Conservation (phyloP, 2,329 filamentous ascomycete genomes). For the Allantophomopsis cytisporea region DNA sequence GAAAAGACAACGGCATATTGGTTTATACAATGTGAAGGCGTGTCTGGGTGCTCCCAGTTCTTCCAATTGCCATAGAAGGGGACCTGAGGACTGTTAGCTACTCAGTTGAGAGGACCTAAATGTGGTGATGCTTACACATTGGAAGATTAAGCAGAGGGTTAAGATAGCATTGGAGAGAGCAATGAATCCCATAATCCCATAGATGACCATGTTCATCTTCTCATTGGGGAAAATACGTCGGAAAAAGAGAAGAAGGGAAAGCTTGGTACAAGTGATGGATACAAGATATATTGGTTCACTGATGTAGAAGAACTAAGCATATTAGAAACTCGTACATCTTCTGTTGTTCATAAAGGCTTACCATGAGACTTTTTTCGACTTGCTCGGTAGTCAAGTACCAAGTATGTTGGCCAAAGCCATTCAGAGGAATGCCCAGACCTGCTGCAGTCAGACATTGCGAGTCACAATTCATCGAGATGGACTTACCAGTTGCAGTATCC, state of each 20-base stretch:
- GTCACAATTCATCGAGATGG: too few species aligned
- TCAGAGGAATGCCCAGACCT: too few species aligned
- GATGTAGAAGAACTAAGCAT: too few species aligned
- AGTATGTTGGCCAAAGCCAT: too few species aligned
- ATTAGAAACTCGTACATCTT: too few species aligned
- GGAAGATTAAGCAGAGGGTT: constrained; percentile 2
- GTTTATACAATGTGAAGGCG: constrained; percentile 4
- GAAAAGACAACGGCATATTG: constrained; percentile 1
- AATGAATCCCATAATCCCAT: neutral
- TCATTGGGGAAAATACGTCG: constrained; percentile 5
- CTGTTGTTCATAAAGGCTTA: too few species aligned
- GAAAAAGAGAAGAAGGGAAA: constrained; percentile 6
- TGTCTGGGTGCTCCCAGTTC: constrained; percentile 6
- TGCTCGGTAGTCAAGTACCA: too few species aligned
- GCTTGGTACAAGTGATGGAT: constrained; percentile 3
- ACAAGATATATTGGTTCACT: constrained; percentile 2
- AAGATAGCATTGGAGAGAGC: constrained; percentile 1
- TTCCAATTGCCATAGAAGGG: constrained; percentile 5
- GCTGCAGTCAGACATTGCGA: too few species aligned
- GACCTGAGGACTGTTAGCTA: neutral
- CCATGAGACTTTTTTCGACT: too few species aligned
- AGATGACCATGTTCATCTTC: neutral
- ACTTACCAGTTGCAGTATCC: too few species aligned
- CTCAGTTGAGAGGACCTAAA: too few species aligned
- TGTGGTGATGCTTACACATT: constrained; percentile 3